Evolutionary conservation across 345 rosid species (phyloP).

Genomic region (Draba incana): DNA sequence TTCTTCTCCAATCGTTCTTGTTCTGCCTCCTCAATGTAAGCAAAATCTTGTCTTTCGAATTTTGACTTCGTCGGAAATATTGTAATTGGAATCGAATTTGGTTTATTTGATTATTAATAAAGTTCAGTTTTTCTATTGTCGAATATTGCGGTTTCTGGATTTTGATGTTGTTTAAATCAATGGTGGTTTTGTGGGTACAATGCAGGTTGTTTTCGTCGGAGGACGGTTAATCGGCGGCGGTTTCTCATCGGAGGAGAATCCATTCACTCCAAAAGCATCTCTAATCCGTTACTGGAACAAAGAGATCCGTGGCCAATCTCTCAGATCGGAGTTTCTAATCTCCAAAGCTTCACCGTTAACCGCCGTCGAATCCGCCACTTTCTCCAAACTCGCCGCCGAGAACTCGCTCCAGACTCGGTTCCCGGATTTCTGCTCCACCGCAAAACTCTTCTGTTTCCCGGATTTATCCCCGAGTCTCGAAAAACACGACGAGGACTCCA

Average conservation of each 20-base stretch:
- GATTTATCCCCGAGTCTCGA: slow-evolving; percentile 51
- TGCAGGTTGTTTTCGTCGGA: slow-evolving; percentile 49
- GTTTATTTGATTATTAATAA: background rate
- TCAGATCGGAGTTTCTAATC: slow-evolving; percentile 61
- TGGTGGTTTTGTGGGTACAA: slow-evolving; percentile 25
- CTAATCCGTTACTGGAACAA: slow-evolving; percentile 90
- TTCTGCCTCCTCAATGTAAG: slow-evolving; percentile 47
- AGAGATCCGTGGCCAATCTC: slow-evolving; percentile 51
- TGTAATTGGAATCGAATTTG: background rate
- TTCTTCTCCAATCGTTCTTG: slow-evolving; percentile 38
- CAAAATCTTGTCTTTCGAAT: background rate
- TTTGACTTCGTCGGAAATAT: no score
- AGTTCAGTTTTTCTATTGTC: background rate
- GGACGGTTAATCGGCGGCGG: slow-evolving; percentile 42
- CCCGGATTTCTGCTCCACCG: slow-evolving; percentile 79
- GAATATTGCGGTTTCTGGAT: background rate
- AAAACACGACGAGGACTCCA: slow-evolving; percentile 52
- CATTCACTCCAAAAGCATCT: slow-evolving; percentile 76
- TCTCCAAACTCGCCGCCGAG: slow-evolving; percentile 67
- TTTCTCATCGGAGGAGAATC: slow-evolving; percentile 48
- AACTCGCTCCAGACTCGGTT: slow-evolving; percentile 62
- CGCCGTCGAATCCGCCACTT: slow-evolving; percentile 65
- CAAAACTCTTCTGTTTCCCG: slow-evolving; percentile 84
- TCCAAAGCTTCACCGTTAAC: slow-evolving; percentile 80
- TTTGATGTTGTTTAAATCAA: background rate